These are phyloP conservation scores for Aspergillus sclerotioniger DNA, from an alignment of 495 filamentous ascomycete species.

Conservation along the genomic window DNA sequence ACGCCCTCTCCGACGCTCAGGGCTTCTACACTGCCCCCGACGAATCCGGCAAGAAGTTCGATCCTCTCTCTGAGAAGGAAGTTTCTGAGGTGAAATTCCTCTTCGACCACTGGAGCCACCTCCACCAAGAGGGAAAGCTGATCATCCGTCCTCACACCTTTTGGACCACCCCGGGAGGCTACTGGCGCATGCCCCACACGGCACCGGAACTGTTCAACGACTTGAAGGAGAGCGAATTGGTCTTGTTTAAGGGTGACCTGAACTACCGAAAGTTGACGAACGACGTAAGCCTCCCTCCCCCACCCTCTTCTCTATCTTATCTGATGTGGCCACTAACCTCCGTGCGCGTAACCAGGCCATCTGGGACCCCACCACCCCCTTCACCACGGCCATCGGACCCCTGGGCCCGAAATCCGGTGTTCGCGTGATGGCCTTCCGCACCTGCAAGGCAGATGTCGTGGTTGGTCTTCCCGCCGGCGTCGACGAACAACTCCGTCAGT, in stretches of 20 bases:
- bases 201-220: slow-evolving; percentile 71
- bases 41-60: slow-evolving; percentile 57
- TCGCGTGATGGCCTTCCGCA: slow-evolving; percentile 80
- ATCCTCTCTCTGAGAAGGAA: slow-evolving; percentile 64
- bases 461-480: slow-evolving; percentile 78
- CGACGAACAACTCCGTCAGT: slow-evolving; percentile 73
- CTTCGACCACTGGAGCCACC: slow-evolving; percentile 73
- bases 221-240: slow-evolving; percentile 80
- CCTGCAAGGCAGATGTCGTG: slow-evolving; percentile 93
- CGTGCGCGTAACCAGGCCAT: slow-evolving; percentile 50
- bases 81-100: slow-evolving; percentile 66
- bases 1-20: slow-evolving; percentile 69
- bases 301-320: background rate
- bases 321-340: slow-evolving; percentile 12
- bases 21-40: slow-evolving; percentile 74
- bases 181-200: slow-evolving; percentile 75
- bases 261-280: slow-evolving; percentile 91
- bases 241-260: slow-evolving; percentile 94
- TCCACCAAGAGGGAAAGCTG: slow-evolving; percentile 80
- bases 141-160: slow-evolving; percentile 77
- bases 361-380: slow-evolving; percentile 88
- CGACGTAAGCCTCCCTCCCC: slow-evolving; percentile 61
- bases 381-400: slow-evolving; percentile 81
- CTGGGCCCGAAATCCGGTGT: slow-evolving; percentile 77
- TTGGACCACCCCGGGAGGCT: slow-evolving; percentile 84